A percentile compares a stretch with the other conserved stretches of the same genome.
Evolutionary conservation across 805 yeast species (phyloP).

Genomic region (Spencermartinsiella europaea): DNA sequence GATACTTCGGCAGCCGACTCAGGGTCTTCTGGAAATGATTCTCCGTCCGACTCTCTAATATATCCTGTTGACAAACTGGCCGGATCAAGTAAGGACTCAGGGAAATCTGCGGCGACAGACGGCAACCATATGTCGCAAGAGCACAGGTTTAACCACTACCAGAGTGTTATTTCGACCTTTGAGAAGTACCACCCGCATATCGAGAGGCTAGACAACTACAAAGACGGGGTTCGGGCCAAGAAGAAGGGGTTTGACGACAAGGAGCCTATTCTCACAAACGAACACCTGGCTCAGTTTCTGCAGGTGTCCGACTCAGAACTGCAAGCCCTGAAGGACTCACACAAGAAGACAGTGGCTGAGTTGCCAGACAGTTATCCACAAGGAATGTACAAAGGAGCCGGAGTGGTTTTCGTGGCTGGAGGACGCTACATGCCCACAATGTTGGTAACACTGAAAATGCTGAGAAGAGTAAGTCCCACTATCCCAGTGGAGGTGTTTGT

Average conservation of each 20-base stretch:
- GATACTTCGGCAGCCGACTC: not conserved
- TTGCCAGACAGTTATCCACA: constrained; percentile 36
- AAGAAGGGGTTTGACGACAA: constrained; percentile 23
- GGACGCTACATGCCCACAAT: constrained; percentile 72
- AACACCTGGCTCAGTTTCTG: constrained; percentile 46
- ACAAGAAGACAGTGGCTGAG: constrained; percentile 39
- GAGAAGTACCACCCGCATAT: constrained; percentile 43
- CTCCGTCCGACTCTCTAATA: not conserved
- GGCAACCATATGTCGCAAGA: not conserved
- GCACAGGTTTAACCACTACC: constrained; percentile 26
- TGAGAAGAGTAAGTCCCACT: constrained; percentile 61
- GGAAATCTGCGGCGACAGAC: not conserved
- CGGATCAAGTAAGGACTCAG: not conserved
- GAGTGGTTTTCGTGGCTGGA: constrained; percentile 72
- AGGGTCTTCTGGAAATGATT: not conserved
- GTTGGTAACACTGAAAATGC: constrained; percentile 54
- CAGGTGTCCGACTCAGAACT: constrained; percentile 42
- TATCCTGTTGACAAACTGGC: not conserved
- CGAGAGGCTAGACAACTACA: constrained; percentile 39
- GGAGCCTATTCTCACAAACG: constrained; percentile 45
- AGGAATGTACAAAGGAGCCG: constrained; percentile 37
- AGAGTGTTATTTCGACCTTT: constrained; percentile 39
- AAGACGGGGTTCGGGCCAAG: constrained; percentile 36
- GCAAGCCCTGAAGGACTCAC: constrained; percentile 42
- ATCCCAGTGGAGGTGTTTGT: constrained; percentile 80